Evolutionary conservation across 352 stramenopile species (phyloP).

Genomic region (Phytophthora boehmeriae): DNA sequence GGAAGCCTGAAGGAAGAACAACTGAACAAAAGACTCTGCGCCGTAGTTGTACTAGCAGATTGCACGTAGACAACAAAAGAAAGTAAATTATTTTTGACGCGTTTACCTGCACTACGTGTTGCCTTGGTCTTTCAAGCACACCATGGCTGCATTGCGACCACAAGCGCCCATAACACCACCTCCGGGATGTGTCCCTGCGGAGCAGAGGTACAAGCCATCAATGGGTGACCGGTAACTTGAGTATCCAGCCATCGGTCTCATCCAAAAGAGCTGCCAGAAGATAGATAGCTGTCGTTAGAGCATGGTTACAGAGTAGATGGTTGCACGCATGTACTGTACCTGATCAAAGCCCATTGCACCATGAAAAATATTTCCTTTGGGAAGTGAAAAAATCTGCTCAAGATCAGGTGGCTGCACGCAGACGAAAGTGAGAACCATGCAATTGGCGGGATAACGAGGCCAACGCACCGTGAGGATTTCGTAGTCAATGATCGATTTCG

Average conservation of each 20-base stretch:
- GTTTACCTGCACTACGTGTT: conserved; percentile 14
- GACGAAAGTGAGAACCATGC: background rate
- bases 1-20: conserved; percentile 50
- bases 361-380: conserved; percentile 91
- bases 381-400: conserved; percentile 88
- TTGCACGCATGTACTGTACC: conserved; percentile 28
- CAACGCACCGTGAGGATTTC: conserved; percentile 84
- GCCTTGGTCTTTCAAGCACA: conserved; percentile 68
- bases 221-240: conserved; percentile 87
- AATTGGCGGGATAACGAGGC: background rate
- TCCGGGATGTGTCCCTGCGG: conserved; percentile 85
- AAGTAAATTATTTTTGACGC: conserved; percentile 39
- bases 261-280: conserved; percentile 78
- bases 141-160: conserved; percentile 82
- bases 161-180: conserved; percentile 92
- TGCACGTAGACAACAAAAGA: conserved; percentile 40
- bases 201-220: conserved; percentile 85
- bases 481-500: conserved; percentile 77
- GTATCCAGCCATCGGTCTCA: conserved; percentile 82
- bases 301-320: too few relatives aligned
- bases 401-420: conserved; percentile 76
- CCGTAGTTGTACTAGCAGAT: conserved; percentile 42
- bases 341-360: conserved; percentile 91
- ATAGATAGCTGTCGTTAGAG: background rate
- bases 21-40: conserved; percentile 33